These are phyloP conservation scores for Spirogloea muscicola DNA, from an alignment of 139 green algal genomes.

Conservation along the genomic window DNA sequence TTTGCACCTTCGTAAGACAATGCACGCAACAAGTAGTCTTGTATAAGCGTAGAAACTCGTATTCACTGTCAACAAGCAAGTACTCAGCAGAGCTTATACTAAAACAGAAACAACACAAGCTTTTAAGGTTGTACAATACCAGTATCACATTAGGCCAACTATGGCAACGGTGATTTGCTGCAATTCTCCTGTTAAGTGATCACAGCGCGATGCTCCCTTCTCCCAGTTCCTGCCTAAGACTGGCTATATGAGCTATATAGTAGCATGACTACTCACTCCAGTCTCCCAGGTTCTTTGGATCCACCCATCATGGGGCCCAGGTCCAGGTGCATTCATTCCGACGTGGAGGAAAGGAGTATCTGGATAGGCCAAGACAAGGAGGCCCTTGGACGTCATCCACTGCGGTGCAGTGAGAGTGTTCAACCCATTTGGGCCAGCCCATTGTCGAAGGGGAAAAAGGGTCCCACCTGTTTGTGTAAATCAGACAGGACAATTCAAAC, in stretches of 20 bases:
- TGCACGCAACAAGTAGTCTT: too few relatives aligned
- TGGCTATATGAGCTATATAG: too few relatives aligned
- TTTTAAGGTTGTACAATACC: too few relatives aligned
- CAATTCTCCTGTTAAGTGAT: too few relatives aligned
- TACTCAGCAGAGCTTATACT: too few relatives aligned
- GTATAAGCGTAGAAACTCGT: too few relatives aligned
- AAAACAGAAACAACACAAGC: too few relatives aligned
- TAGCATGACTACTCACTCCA: slow-evolving; percentile 26
- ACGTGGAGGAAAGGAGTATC: slow-evolving; percentile 65
- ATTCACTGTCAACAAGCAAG: too few relatives aligned
- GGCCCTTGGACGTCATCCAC: slow-evolving; percentile 59
- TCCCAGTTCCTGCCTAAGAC: too few relatives aligned
- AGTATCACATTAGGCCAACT: too few relatives aligned
- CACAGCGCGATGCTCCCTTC: slow-evolving; percentile 47
- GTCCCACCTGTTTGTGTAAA: slow-evolving; percentile 47
- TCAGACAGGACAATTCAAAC: too few relatives aligned
- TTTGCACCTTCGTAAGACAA: slow-evolving; percentile 55
- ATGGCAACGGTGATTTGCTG: too few relatives aligned
- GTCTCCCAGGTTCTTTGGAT: slow-evolving; percentile 36
- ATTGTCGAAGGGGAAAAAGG: slow-evolving; percentile 66
- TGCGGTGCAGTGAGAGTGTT: slow-evolving; percentile 60
- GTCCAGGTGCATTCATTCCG: slow-evolving; percentile 57
- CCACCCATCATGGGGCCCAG: slow-evolving; percentile 21
- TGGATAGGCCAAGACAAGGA: slow-evolving; percentile 59
- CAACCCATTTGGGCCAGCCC: slow-evolving; percentile 60